Base-by-base conservation (phyloP, 2,329 filamentous ascomycete species). In the Pleurostoma richardsiae region DNA sequence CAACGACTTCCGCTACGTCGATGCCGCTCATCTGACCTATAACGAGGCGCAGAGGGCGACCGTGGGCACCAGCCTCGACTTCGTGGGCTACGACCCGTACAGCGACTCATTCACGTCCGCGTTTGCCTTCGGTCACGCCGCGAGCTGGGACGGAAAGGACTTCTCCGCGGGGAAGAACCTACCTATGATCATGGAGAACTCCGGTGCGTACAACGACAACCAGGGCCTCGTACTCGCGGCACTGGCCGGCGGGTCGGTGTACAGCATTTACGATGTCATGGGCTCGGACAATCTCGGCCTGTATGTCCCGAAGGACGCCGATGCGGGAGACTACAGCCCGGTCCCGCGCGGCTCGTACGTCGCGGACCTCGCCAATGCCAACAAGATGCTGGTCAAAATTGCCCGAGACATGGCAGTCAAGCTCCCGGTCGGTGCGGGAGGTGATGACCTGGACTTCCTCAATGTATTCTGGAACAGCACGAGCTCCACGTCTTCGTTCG, bases 11-110 rank as follows among this genome's bases (percentile, higher is more conserved):
- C n/a, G 28, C 5, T 19, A 19, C 19, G 19, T 19, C 19, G 19
- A 19, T 19, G 29, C 27, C 8, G 33, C 30, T n/a, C 33, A 36
- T 36, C 33, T 36, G 33, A 36, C 33, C 10, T 29, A 39, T 11
- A 48, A 48, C 41, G 45, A 48, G 31, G n/a, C 33, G 8, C n/a
- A 10, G 42, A 36, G 45, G 33, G 7, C n/a, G 11, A 27, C 27
- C 10, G 30, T 29, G 19, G 45, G 45, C 38, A 48, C 45, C n/a
- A 44, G 41, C 33, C n/a, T 48, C 33, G 45, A 48, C 28, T 48
- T 44, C 30, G 27, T 44, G n/a, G 45, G 45, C 11, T 30, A 36
- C 10, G 45, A 48, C 31, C 45, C 42, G n/a, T 48, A 44, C 41
- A 48, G 11, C 30, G 31, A 44, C n/a, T 27, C 30, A n/a, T 26